Base-by-base conservation (phyloP, 2,329 filamentous ascomycete species). In the Aureobasidium sp. region DNA sequence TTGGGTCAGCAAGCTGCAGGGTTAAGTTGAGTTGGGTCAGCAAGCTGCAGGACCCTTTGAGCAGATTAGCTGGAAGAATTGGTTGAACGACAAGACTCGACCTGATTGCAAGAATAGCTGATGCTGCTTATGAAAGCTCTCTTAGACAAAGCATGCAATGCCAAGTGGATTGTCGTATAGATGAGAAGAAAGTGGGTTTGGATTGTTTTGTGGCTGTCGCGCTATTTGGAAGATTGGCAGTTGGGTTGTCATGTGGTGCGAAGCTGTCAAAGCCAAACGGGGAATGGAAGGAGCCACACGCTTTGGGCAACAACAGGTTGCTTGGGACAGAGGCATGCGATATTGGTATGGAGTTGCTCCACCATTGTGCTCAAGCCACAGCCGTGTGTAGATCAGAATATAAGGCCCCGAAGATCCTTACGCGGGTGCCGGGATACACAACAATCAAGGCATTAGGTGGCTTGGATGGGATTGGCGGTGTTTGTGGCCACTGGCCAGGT, bases 1-100 rank as follows among this genome's bases (percentile, higher is more conserved):
- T 1, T 76, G 72, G 72, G 71, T 72, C 14, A 66, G 66, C 45
- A 68, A 71, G 35, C 59, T 74, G 63, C 62, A 65, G n/a, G 17
- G 75, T 76, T 11, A 68, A 70, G 60, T 57, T 75, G 57, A 62
- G 62, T 1, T 76, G 72, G 72, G 71, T 72, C 14, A 66, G 66
- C 45, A 68, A 71, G 35, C 59, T 74, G 63, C 62, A 65, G n/a
- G 17, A 42, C 11, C 8, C 15, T 14, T 19, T 33, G 52, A 24
- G n/a, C n/a, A 8, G 9, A 33, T 15, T 40, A 53, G 35, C 4
- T 4, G 49, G 19, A 35, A 37, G 5, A 50, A 8, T 35, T 15
- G 12, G 11, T 22, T n/a, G 2, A 24, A 11, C 11, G 29, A 37
- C 15, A n/a, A 7, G 15, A 33, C 4, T 14, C 29, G n/a, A 35